Percentiles rank a stretch among this genome's conserved stretches.
These are phyloP conservation scores for Cladosporium sp. DNA, from an alignment of 2,329 filamentous ascomycete species.

Conservation along the genomic window DNA sequence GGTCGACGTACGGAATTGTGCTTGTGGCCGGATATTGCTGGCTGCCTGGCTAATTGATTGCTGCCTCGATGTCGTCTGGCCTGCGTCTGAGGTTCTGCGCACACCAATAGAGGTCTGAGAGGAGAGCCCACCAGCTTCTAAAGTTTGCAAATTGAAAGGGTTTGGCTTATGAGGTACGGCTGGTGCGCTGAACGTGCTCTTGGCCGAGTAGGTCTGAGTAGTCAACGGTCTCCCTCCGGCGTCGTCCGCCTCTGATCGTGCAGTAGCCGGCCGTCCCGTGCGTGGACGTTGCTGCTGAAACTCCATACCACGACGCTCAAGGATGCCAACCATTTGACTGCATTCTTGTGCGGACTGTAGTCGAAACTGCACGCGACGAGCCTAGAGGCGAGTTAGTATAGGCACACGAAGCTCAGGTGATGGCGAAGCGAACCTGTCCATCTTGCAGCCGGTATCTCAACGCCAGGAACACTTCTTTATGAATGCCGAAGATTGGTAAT, in stretches of 20 bases:
- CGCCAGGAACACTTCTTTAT: slow-evolving; percentile 43
- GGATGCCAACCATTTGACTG: slow-evolving; percentile 28
- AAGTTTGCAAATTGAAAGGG: slow-evolving; percentile 21
- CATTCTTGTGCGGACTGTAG: slow-evolving; percentile 32
- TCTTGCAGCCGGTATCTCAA: slow-evolving; percentile 44
- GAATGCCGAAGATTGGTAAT: slow-evolving; percentile 48
- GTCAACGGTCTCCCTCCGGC: slow-evolving; percentile 23
- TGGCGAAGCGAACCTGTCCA: slow-evolving; percentile 36
- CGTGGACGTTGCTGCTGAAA: slow-evolving; percentile 32
- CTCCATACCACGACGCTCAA: slow-evolving; percentile 33
- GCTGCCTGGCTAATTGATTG: background rate
- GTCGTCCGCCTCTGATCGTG: slow-evolving; percentile 20
- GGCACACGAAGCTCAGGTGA: background rate
- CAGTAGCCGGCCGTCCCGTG: slow-evolving; percentile 26
- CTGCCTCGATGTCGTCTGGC: background rate
- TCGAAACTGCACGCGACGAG: slow-evolving; percentile 37
- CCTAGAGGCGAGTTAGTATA: slow-evolving; percentile 25
- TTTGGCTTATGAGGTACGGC: background rate
- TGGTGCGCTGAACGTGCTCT: background rate
- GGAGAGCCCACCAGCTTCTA: slow-evolving; percentile 24
- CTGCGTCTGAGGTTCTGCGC: background rate
- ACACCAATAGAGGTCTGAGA: background rate
- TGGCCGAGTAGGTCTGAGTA: background rate
- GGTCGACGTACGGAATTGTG: background rate
- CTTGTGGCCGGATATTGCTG: background rate